Base-by-base conservation (phyloP, 2,329 filamentous ascomycete species). In the Neonectria sp. region DNA sequence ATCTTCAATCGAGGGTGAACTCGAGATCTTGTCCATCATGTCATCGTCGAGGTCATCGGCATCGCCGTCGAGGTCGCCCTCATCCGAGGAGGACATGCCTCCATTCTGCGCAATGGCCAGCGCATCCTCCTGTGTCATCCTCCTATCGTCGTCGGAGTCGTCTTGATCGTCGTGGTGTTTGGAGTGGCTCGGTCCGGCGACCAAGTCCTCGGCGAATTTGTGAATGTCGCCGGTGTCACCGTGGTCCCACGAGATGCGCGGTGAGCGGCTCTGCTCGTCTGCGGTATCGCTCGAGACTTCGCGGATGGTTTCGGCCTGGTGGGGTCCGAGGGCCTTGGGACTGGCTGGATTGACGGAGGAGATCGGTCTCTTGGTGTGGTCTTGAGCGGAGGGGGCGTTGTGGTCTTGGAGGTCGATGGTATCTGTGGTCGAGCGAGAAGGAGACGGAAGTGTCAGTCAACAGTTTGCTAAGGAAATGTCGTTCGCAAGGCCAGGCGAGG, bases 21-120 rank as follows among this genome's bases (percentile, higher is more conserved):
- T 98, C 77, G 95, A 98, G 73, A 99, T 98, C 82, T 96, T 96
- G 85, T 98, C 96, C 93, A 97, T 94, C 91, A 97, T 91, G 81
- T 98, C 95, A 82, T 98, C 87, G 78, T 97, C 95, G 80, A 95
- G 84, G 75, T 93, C 89, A 74, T 93, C 92, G 68, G 93, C 93
- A 55, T 90, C 90, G 71, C 89, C 89, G 73, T 92, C 88, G 76
- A 89, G 82, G 70, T 93, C 91, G 55, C 87, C 89, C 70, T 92
- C 91, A 73, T 89, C 86, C 53, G 79, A 81, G 49, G 85, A 83
- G 55, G 84, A 82, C 70, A 82, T 71, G 70, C 86, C 88, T 68
- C 88, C 90, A 81, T 91, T 91, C 73, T 91, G 89, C 71, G 89
- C 87, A 67, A 89, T 82, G 51, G 88, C 88, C 68, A 90, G 81